Evolutionary conservation across 768 basidiomycete species (phyloP).

Genomic region (Russula virescens): DNA sequence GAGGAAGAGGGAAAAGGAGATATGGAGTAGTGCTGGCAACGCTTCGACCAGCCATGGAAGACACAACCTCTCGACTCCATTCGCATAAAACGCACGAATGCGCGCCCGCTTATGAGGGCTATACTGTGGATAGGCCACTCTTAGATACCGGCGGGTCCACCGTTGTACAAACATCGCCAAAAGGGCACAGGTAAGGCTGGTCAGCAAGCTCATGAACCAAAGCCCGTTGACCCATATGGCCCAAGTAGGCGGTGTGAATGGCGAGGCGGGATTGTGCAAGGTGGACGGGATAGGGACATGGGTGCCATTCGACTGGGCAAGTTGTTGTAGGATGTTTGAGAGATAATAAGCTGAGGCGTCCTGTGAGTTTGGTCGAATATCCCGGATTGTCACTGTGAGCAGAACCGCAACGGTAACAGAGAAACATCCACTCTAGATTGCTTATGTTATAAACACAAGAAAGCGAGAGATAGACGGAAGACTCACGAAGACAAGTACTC

Average conservation of each 20-base stretch:
- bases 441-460: not conserved
- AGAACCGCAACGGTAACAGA: constrained; percentile 19
- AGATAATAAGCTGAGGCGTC: constrained; percentile 3
- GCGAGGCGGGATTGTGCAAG: not conserved
- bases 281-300: not conserved
- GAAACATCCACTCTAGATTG: constrained; percentile 19
- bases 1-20: constrained; percentile 49
- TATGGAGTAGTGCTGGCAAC: constrained; percentile 45
- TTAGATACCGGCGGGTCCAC: constrained; percentile 40
- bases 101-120: constrained; percentile 33
- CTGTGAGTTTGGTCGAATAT: constrained; percentile 2
- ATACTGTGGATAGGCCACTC: constrained; percentile 29
- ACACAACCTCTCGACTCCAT: constrained; percentile 37
- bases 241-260: constrained; percentile 27
- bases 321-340: constrained; percentile 6
- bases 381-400: constrained; percentile 5
- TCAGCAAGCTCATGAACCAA: constrained; percentile 36
- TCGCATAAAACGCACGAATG: constrained; percentile 35
- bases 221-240: constrained; percentile 37
- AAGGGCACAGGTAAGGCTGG: constrained; percentile 41
- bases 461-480: not conserved
- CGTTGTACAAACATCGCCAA: constrained; percentile 44
- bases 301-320: not conserved
- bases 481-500: constrained; percentile 17
- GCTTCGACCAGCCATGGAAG: constrained; percentile 38